phyloP scores from a whole-genome alignment of 495 filamentous ascomycete species.

The Neurospora intermedia region DNA sequence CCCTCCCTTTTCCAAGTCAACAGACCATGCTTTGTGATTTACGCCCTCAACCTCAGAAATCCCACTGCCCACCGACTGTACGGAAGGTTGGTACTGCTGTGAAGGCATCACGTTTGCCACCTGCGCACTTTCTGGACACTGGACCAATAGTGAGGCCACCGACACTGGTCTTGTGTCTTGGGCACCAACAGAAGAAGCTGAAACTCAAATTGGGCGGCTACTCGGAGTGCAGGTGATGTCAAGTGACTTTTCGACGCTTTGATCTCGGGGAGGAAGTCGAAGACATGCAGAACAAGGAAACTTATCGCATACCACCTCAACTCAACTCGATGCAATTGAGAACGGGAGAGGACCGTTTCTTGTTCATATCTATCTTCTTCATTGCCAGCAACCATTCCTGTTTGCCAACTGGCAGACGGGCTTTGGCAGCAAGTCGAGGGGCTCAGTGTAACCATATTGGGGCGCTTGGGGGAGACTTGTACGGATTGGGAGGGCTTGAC shows the following conservation, averaged over 20 bases:
- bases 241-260: not conserved
- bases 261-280: not conserved
- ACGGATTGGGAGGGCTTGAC: not conserved
- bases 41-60: not conserved
- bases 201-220: not conserved
- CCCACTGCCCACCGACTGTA: not conserved
- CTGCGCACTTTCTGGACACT: not conserved
- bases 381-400: not conserved
- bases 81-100: not conserved
- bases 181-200: not conserved
- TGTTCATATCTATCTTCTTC: not conserved
- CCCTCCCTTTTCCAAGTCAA: not conserved
- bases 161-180: not conserved
- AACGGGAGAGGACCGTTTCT: not conserved
- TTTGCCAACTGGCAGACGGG: not conserved
- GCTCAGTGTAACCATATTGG: not conserved
- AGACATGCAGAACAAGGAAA: not conserved
- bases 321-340: not conserved
- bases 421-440: not conserved
- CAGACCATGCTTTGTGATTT: not conserved
- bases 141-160: not conserved
- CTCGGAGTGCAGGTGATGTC: not conserved
- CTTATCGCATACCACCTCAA: not conserved
- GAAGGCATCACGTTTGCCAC: not conserved
- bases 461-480: not conserved